phyloP scores from a whole-genome alignment of 73 alveolate species.

The Paramecium pentaurelia region DNA sequence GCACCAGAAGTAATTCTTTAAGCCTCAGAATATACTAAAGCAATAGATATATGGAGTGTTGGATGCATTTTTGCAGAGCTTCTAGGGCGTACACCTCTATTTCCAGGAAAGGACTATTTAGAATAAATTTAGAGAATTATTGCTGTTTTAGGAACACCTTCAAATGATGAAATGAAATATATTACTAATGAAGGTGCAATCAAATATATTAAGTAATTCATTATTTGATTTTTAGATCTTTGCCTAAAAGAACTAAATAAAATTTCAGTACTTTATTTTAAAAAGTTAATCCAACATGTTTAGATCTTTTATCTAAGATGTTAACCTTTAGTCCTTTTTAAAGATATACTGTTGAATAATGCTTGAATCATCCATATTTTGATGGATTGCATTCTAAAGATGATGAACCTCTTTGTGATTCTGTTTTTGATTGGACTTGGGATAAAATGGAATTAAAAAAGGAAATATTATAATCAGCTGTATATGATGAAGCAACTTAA shows the following conservation, averaged over 20 bases:
- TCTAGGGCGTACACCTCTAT: conserved; percentile 83
- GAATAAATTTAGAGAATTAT: conserved; percentile 87
- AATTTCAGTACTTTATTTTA: conserved; percentile 83
- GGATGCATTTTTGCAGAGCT: conserved; percentile 90
- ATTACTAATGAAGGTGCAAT: conserved; percentile 87
- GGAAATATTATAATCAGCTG: conserved; percentile 76
- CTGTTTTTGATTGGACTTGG: conserved; percentile 87
- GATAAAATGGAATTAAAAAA: conserved; percentile 87
- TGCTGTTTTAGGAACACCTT: conserved; percentile 90
- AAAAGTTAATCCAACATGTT: conserved; percentile 81
- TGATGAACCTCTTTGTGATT: conserved; percentile 80
- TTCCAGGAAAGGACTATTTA: conserved; percentile 91
- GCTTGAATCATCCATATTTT: conserved; percentile 88
- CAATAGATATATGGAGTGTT: conserved; percentile 88
- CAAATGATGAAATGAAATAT: conserved; percentile 79
- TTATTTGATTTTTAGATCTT: conserved; percentile 58
- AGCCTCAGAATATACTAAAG: conserved; percentile 82
- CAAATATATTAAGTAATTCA: conserved; percentile 75
- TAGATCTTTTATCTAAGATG: conserved; percentile 91
- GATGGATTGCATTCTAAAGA: conserved; percentile 88
- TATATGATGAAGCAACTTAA: conserved; percentile 74
- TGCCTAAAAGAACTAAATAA: conserved; percentile 79
- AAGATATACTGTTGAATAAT: conserved; percentile 85
- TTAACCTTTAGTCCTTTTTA: conserved; percentile 82
- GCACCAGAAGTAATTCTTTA: conserved; percentile 95